These are phyloP conservation scores for Colletotrichum lindemuthianum DNA, from an alignment of 2,329 filamentous ascomycete species.

Conservation along the genomic window DNA sequence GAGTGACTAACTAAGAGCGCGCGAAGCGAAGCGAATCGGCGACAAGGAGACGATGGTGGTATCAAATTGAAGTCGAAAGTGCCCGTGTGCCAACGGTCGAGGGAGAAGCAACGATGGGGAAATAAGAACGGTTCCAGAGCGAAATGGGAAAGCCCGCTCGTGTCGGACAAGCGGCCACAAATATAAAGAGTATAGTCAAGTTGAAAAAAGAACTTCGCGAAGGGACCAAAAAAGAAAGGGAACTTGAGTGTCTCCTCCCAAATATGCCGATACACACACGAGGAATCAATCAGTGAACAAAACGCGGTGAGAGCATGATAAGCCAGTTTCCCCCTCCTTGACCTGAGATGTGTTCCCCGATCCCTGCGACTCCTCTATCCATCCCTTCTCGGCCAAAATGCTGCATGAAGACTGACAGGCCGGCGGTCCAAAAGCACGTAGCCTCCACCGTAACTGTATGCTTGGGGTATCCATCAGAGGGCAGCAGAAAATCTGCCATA, in stretches of 20 bases:
- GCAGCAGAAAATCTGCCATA: conserved; percentile 31
- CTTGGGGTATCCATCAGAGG: conserved; percentile 46
- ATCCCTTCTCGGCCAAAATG: conserved; percentile 44
- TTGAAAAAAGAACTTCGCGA: conserved; percentile 11
- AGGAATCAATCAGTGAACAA: conserved; percentile 22
- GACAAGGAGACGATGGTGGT: conserved; percentile 30
- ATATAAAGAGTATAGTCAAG: conserved; percentile 22
- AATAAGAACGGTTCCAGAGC: conserved; percentile 25
- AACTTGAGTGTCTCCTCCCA: conserved; percentile 26
- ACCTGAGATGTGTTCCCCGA: conserved; percentile 26
- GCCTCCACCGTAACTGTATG: conserved; percentile 47
- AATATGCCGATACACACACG: conserved; percentile 11
- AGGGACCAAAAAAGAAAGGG: conserved; percentile 6
- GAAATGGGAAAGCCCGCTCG: conserved; percentile 15
- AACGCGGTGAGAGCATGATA: conserved; percentile 18
- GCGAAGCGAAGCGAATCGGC: conserved; percentile 25
- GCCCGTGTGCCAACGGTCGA: conserved; percentile 27
- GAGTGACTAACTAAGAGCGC: conserved; percentile 25
- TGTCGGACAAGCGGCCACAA: not conserved
- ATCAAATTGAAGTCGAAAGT: conserved; percentile 34
- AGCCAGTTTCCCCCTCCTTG: conserved; percentile 2
- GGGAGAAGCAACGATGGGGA: conserved; percentile 25
- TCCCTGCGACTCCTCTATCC: conserved; percentile 52
- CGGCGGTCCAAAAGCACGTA: conserved; percentile 46
- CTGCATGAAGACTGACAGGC: conserved; percentile 46